A percentile compares a stretch with the other conserved stretches of the same genome.
phyloP scores from a whole-genome alignment of 495 filamentous ascomycete species.

The Tuber microsphaerosporum region DNA sequence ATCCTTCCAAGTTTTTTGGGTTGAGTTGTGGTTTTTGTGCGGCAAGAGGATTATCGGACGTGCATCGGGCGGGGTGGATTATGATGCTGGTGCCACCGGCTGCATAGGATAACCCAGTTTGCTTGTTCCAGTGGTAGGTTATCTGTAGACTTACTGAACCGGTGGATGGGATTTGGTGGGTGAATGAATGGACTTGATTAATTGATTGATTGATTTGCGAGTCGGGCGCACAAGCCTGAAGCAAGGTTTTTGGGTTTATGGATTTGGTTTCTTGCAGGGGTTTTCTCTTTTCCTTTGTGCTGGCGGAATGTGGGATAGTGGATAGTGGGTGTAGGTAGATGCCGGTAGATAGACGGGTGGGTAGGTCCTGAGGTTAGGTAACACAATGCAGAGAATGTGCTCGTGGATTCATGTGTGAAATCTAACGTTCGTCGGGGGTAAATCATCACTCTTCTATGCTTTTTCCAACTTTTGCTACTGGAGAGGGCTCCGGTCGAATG shows the following conservation, averaged over 20 bases:
- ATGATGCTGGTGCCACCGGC: neutral
- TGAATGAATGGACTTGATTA: neutral
- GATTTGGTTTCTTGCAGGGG: neutral
- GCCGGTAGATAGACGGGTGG: neutral
- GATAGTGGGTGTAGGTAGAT: neutral
- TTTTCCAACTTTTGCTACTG: neutral
- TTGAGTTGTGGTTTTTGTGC: neutral
- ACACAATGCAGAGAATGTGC: neutral
- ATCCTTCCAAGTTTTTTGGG: neutral
- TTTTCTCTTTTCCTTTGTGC: neutral
- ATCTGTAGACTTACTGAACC: neutral
- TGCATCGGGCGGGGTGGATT: neutral
- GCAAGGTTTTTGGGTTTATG: neutral
- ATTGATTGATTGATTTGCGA: neutral
- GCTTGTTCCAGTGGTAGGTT: neutral
- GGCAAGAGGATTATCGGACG: neutral
- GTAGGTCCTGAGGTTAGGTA: neutral
- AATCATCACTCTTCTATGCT: neutral
- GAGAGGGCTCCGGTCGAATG: neutral
- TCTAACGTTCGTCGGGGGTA: neutral
- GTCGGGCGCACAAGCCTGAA: neutral
- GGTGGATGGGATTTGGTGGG: neutral
- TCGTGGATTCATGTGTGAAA: neutral
- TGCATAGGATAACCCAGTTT: neutral
- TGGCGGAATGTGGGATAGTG: neutral